Percentiles rank a stretch among this genome's conserved stretches.
phyloP scores from a whole-genome alignment of 1,284 basidiomycete species.

The Fistulina hepatica region DNA sequence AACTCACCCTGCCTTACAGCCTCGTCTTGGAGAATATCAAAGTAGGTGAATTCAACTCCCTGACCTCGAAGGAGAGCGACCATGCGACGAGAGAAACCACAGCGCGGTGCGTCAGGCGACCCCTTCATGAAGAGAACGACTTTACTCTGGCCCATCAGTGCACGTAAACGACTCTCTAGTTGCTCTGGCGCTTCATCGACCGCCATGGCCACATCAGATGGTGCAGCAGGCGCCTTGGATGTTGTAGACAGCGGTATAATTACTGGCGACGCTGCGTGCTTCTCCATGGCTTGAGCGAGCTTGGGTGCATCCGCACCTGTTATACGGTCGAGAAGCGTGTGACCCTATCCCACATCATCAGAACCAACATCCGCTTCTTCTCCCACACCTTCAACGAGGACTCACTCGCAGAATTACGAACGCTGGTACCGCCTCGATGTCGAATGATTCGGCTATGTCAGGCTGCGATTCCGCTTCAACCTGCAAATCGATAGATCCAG shows the following conservation, averaged over 20 bases:
- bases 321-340: constrained; percentile 76
- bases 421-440: constrained; percentile 83
- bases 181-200: constrained; percentile 61
- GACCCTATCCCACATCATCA: constrained; percentile 67
- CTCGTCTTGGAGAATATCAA: constrained; percentile 84
- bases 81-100: constrained; percentile 90
- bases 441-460: constrained; percentile 91
- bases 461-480: constrained; percentile 84
- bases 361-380: too few relatives aligned
- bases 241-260: constrained; percentile 33
- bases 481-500: constrained; percentile 26
- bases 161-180: constrained; percentile 49
- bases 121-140: constrained; percentile 99
- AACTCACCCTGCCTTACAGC: constrained; percentile 43
- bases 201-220: constrained; percentile 24
- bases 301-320: constrained; percentile 72
- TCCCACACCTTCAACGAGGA: too few relatives aligned
- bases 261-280: constrained; percentile 34
- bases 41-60: constrained; percentile 69
- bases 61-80: constrained; percentile 77
- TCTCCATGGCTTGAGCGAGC: constrained; percentile 55
- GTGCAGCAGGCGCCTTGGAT: constrained; percentile 27
- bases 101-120: constrained; percentile 71
- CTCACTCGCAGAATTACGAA: constrained; percentile 77
- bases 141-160: constrained; percentile 52